Percentiles rank a stretch among this genome's conserved stretches.
phyloP scores from a whole-genome alignment of 805 yeast genomes.

The Torulaspora gathmanii region DNA sequence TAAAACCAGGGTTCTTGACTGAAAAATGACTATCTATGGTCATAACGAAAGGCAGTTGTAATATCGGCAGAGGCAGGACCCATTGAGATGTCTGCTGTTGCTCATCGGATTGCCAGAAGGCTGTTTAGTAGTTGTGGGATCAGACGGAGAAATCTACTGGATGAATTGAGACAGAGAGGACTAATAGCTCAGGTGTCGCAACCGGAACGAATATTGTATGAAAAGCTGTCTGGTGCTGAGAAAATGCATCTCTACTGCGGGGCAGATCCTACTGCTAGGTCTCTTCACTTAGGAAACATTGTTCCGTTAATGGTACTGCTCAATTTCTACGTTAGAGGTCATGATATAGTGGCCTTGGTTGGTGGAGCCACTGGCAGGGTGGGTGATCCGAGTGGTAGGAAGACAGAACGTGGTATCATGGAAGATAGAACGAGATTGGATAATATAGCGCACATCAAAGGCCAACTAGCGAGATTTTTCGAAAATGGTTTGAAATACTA shows the following conservation, averaged over 20 bases:
- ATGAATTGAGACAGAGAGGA: constrained; percentile 25
- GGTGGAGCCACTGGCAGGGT: constrained; percentile 96
- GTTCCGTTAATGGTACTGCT: constrained; percentile 80
- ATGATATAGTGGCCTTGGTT: constrained; percentile 73
- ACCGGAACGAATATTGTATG: constrained; percentile 21
- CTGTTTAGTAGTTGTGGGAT: constrained; percentile 5
- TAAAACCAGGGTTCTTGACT: background rate
- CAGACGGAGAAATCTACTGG: constrained; percentile 11
- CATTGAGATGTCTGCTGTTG: constrained; percentile 3
- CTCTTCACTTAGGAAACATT: constrained; percentile 86
- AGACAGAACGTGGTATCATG: constrained; percentile 64
- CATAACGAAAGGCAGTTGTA: background rate
- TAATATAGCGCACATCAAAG: constrained; percentile 56
- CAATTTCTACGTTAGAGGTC: constrained; percentile 83
- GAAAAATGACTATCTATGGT: background rate
- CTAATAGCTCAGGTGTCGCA: constrained; percentile 31
- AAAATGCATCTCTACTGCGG: constrained; percentile 77
- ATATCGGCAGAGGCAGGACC: background rate
- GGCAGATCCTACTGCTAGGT: constrained; percentile 91
- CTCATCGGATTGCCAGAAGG: constrained; percentile 5
- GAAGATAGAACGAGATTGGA: constrained; percentile 45
- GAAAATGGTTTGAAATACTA: constrained; percentile 61
- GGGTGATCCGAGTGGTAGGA: constrained; percentile 94
- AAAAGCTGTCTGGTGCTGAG: constrained; percentile 16
- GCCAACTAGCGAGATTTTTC: constrained; percentile 61